A percentile compares a stretch with the other conserved stretches of the same genome.
Evolutionary conservation across 2,329 filamentous ascomycete species (phyloP).

Genomic region (Cladosporium sp.): DNA sequence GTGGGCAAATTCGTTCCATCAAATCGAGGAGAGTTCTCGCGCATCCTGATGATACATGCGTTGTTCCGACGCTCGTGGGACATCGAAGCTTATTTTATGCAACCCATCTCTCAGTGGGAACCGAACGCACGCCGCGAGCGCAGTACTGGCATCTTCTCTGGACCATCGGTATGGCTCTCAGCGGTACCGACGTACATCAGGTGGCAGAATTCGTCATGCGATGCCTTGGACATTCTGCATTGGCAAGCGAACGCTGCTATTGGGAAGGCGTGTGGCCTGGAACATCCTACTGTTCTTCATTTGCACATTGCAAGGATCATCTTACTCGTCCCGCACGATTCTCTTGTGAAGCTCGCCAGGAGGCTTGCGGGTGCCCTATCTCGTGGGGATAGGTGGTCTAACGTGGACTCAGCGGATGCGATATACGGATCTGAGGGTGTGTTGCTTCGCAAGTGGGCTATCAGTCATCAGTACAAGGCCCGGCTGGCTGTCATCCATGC

Average conservation of each 20-base stretch:
- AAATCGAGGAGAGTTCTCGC: constrained; percentile 52
- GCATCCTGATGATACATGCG: constrained; percentile 53
- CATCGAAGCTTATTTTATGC: constrained; percentile 48
- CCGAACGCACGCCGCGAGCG: constrained; percentile 30
- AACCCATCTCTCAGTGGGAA: constrained; percentile 46
- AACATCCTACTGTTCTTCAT: constrained; percentile 59
- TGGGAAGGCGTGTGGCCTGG: constrained; percentile 52
- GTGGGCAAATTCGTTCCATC: constrained; percentile 51
- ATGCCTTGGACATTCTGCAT: constrained; percentile 58
- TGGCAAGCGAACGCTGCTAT: constrained; percentile 59
- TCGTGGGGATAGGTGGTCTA: background rate
- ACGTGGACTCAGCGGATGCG: background rate
- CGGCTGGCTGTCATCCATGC: constrained; percentile 59
- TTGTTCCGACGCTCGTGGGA: constrained; percentile 55
- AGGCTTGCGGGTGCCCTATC: background rate
- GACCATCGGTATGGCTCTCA: constrained; percentile 47
- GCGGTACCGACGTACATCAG: constrained; percentile 51
- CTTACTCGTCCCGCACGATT: constrained; percentile 50
- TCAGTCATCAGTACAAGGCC: constrained; percentile 58
- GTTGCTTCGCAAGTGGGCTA: constrained; percentile 50
- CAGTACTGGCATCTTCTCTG: constrained; percentile 23
- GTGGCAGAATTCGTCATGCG: constrained; percentile 51
- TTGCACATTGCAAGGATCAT: constrained; percentile 58
- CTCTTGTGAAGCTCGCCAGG: background rate
- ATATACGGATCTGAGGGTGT: background rate